Base-by-base conservation (phyloP, 164 flowering plant genomes). In the Brasenia schreberi region DNA sequence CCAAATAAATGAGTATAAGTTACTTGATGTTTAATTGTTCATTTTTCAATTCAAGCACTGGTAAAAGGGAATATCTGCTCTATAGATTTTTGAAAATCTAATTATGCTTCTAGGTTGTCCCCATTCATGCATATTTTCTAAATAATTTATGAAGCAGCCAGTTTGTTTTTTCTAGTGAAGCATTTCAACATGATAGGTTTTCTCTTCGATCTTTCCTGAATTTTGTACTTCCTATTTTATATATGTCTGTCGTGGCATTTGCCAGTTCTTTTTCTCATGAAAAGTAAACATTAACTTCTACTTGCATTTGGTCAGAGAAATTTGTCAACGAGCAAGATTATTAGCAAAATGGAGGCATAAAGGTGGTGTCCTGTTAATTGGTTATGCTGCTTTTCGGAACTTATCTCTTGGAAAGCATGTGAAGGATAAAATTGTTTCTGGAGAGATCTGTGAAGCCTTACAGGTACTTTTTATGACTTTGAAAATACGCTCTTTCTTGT, bases 361-460 rank as follows among this genome's bases (percentile, higher is more conserved):
- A 72, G 99, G 99, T 63, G 99, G 99, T 33, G 81, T 95, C 17
- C 85, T 95, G 66, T 76, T 95, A 72, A 95, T 95, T 72, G 96
- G 99, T 16, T 95, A 95, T 69, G 7, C 85, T 66, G 80, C 96
- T 72, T 95, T 95, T 72, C 83, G 99, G 19, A 95, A 87, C 77
- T 78, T 92, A 65, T 82, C 96, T 18, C 77, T 88, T 67, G 97
- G 92, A 59, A 95, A 86, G 80, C 67, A 85, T 76, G 78, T 82
- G 16, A 95, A 86, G 77, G 92, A 92, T 73, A 80, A 81, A 33
- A 72, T 80, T 49, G 61, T 78, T 74, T 93, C 96, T 27, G 77
- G 74, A 75, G 92, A 89, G 67, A 80, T 92, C 61, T 75, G 75
- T 66, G 62, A 53, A 68, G 86, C 88, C 14, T 81, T 95, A 70